Evolutionary conservation across 2,329 filamentous ascomycete genomes (phyloP).

Genomic region (Aspergillus fumigatus): DNA sequence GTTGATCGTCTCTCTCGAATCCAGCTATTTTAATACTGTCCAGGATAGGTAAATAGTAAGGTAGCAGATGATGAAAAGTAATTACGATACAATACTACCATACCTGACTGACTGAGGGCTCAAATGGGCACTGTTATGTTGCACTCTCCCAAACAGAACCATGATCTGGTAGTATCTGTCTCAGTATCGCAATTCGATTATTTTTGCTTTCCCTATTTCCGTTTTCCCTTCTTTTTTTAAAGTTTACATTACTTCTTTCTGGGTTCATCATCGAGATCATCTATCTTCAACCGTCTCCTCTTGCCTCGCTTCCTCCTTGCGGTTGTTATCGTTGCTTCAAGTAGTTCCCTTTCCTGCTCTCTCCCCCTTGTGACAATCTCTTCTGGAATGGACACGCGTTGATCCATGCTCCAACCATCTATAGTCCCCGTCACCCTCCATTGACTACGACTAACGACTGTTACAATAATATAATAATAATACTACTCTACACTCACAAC

Average conservation of each 20-base stretch:
- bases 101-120: not conserved
- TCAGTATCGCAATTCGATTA: not conserved
- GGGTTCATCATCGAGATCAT: not conserved
- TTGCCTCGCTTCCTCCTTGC: slow-evolving; percentile 1
- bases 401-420: slow-evolving; percentile 13
- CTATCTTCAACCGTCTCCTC: not conserved
- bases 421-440: slow-evolving; percentile 7
- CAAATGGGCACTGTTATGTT: not conserved
- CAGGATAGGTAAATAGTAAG: not conserved
- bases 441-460: slow-evolving; percentile 5
- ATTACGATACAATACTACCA: not conserved
- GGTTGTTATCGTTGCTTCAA: not conserved
- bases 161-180: not conserved
- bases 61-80: not conserved
- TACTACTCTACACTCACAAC: slow-evolving; percentile 1
- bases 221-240: not conserved
- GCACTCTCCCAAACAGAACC: not conserved
- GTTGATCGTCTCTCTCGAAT: not conserved
- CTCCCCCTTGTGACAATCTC: not conserved
- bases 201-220: not conserved
- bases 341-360: not conserved
- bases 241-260: not conserved
- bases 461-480: slow-evolving; percentile 1
- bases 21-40: not conserved
- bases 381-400: slow-evolving; percentile 19